These are phyloP conservation scores for Candida nemodendra DNA, from an alignment of 805 yeast genomes.

Conservation along the genomic window DNA sequence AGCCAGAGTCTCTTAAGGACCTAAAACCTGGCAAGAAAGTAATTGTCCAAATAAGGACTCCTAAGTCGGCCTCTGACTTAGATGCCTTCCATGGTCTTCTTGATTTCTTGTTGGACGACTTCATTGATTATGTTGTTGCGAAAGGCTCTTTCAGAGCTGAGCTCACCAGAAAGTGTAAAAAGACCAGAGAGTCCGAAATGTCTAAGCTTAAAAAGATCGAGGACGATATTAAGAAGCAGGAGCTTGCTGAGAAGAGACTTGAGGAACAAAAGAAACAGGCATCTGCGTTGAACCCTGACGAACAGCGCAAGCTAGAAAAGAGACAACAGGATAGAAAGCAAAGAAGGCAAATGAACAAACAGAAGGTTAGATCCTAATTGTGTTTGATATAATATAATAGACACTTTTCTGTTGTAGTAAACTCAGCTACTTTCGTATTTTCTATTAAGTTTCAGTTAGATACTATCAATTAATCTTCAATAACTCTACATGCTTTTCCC, in stretches of 20 bases:
- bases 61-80: slow-evolving; percentile 49
- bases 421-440: no score
- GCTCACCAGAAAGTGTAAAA: slow-evolving; percentile 69
- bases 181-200: slow-evolving; percentile 73
- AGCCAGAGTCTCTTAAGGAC: slow-evolving; percentile 61
- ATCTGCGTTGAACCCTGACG: slow-evolving; percentile 69
- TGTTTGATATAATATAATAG: no score
- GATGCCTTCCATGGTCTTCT: slow-evolving; percentile 55
- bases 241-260: slow-evolving; percentile 65
- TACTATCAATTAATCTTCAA: no score
- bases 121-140: slow-evolving; percentile 28
- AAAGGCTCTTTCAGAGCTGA: slow-evolving; percentile 67
- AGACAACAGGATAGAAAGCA: slow-evolving; percentile 80
- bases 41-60: slow-evolving; percentile 52
- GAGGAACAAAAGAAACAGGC: slow-evolving; percentile 66
- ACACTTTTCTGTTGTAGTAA: neutral
- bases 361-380: slow-evolving; percentile 40
- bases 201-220: slow-evolving; percentile 66
- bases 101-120: slow-evolving; percentile 51
- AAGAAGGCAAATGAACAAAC: slow-evolving; percentile 67
- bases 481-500: slow-evolving; percentile 33
- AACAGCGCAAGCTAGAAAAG: slow-evolving; percentile 73
- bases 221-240: slow-evolving; percentile 67
- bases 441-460: no score
- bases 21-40: slow-evolving; percentile 54